Conservation (phyloP, 176 grass and related monocot genomes). For the Hordeum marinum region DNA sequence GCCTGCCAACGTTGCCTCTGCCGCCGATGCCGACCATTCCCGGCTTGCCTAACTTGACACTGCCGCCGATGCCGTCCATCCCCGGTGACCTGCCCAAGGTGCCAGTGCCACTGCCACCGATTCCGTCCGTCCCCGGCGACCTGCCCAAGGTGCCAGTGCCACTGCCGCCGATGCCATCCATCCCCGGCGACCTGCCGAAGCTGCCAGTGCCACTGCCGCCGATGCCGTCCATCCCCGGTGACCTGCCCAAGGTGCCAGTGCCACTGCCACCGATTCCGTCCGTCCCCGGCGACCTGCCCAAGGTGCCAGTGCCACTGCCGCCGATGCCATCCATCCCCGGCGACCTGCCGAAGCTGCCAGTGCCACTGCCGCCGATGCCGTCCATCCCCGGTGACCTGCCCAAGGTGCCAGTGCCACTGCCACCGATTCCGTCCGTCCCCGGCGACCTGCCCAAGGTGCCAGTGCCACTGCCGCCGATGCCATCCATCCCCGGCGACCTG, state of each 20-base stretch:
- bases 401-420: too few species aligned
- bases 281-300: neutral
- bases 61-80: too few species aligned
- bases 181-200: neutral
- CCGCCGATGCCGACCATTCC: neutral
- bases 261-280: neutral
- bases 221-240: neutral
- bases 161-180: neutral
- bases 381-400: too few species aligned
- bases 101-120: too few species aligned
- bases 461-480: neutral
- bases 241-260: neutral
- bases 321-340: neutral
- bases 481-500: neutral
- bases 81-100: too few species aligned
- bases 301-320: neutral
- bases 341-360: neutral
- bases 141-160: neutral
- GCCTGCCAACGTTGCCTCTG: neutral
- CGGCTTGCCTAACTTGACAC: neutral
- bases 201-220: neutral
- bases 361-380: too few species aligned
- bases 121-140: too few species aligned
- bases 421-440: too few species aligned
- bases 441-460: too few species aligned